These are phyloP conservation scores for Thamnidium elegans DNA, from an alignment of 192 early-diverging fungal genomes.

Conservation along the genomic window DNA sequence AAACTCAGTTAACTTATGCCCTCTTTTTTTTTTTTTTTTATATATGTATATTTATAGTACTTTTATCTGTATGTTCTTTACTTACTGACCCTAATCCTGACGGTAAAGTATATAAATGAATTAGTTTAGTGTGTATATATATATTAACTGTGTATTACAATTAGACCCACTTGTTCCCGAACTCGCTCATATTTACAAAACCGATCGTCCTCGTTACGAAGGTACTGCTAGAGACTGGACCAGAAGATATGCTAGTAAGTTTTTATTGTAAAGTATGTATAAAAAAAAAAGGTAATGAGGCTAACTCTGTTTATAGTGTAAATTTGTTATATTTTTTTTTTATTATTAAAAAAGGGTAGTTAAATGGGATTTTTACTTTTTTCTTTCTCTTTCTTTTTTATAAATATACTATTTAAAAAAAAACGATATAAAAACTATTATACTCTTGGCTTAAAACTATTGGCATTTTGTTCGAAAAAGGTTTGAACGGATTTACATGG, in stretches of 20 bases:
- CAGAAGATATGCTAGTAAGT: conserved; percentile 73
- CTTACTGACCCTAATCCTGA: conserved; percentile 97
- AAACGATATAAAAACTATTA: conserved; percentile 7
- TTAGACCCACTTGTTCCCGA: conserved; percentile 96
- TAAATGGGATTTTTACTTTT: background rate
- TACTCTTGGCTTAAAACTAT: conserved; percentile 33
- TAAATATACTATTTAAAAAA: background rate
- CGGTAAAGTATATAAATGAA: conserved; percentile 16
- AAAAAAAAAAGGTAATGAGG: background rate
- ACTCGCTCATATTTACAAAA: conserved; percentile 97
- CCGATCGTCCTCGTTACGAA: conserved; percentile 84
- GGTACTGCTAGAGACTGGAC: conserved; percentile 92
- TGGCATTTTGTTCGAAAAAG: conserved; percentile 34
- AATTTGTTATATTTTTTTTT: background rate
- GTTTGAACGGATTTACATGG: conserved; percentile 18
- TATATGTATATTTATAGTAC: conserved; percentile 58
- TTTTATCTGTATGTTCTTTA: conserved; percentile 95
- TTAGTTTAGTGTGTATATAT: no score
- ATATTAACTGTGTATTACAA: background rate
- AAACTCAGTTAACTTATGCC: conserved; percentile 3
- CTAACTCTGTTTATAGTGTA: no score
- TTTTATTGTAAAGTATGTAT: background rate
- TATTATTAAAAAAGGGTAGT: background rate
- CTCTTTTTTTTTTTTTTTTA: conserved; percentile 10
- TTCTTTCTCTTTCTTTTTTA: background rate